Evolutionary conservation across 192 early-diverging fungal genomes (phyloP).

Genomic region (Bifiguratus adelaidae): DNA sequence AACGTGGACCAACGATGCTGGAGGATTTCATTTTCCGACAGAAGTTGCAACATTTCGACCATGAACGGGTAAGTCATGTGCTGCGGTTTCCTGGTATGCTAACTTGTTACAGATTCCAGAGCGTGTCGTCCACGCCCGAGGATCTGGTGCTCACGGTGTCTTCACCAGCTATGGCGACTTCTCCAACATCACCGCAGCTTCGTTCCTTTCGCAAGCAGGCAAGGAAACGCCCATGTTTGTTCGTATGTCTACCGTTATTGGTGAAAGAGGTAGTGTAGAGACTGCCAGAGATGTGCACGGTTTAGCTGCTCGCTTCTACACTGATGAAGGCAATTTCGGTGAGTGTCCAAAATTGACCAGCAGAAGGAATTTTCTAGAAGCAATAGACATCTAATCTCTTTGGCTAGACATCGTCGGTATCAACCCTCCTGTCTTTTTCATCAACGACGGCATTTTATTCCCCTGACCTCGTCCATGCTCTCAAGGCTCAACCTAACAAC

Average conservation of each 20-base stretch:
- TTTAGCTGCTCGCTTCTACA: conserved; percentile 13
- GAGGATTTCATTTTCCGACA: conserved; percentile 14
- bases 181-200: conserved; percentile 23
- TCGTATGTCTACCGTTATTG: conserved; percentile 32
- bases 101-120: no score
- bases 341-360: conserved; percentile 5
- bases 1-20: conserved; percentile 15
- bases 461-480: conserved; percentile 22
- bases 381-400: no score
- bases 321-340: conserved; percentile 15
- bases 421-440: conserved; percentile 29
- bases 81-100: no score
- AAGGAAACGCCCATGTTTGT: conserved; percentile 33
- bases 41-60: conserved; percentile 15
- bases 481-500: conserved; percentile 28
- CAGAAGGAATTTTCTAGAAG: no score
- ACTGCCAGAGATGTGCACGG: conserved; percentile 26
- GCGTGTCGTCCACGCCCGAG: conserved; percentile 27
- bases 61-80: no score
- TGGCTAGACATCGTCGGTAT: conserved; percentile 30
- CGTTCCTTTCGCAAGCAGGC: conserved; percentile 10
- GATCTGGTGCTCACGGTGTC: conserved; percentile 27
- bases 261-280: conserved; percentile 22
- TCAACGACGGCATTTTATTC: conserved; percentile 29
- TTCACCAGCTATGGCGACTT: conserved; percentile 32